Evolutionary conservation across 2,329 filamentous ascomycete species (phyloP).

Genomic region (Zarea fungicola): DNA sequence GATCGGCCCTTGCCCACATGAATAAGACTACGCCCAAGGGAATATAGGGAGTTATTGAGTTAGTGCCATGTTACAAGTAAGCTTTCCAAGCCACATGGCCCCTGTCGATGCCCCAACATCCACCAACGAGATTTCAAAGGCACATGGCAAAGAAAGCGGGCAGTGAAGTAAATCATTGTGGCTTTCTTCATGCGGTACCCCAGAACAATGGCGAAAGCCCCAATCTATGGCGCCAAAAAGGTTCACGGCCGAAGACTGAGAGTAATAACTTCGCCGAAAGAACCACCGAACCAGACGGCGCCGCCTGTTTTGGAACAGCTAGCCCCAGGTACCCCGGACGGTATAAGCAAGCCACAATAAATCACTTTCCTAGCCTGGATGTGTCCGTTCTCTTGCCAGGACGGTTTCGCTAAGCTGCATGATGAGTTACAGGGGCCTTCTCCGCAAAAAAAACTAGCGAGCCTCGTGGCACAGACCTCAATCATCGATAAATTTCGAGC

Average conservation of each 20-base stretch:
- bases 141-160: background rate
- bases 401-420: background rate
- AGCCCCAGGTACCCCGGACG: background rate
- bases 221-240: background rate
- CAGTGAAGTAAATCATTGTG: background rate
- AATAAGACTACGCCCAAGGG: background rate
- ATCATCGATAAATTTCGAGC: background rate
- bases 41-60: background rate
- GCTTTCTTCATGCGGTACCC: background rate
- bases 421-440: background rate
- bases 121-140: background rate
- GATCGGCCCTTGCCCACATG: too few species aligned
- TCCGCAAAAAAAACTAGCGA: too few species aligned
- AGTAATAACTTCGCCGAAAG: constrained; percentile 8
- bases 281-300: constrained; percentile 10
- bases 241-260: background rate
- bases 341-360: constrained; percentile 10
- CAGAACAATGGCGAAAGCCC: background rate
- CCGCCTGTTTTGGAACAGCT: background rate
- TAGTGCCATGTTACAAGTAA: background rate
- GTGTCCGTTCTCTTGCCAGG: background rate
- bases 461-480: background rate
- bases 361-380: constrained; percentile 7
- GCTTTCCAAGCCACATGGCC: background rate
- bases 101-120: background rate